Percentiles rank a stretch among this genome's conserved stretches.
Conservation (phyloP, 257 asterid species). For the Solanum chmielewskii region DNA sequence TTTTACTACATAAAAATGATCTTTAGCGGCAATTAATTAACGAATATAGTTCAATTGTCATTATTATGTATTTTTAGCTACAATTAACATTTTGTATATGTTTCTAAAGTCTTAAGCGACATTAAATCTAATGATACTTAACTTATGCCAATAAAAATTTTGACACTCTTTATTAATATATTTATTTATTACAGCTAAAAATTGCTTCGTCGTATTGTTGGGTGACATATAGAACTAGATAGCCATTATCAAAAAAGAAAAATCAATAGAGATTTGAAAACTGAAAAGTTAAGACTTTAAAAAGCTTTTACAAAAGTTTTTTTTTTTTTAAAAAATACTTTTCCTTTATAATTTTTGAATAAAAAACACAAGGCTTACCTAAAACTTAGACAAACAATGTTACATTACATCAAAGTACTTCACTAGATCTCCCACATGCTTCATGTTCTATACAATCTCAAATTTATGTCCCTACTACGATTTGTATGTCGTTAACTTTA, state of each 20-base stretch:
- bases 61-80: too few relatives aligned
- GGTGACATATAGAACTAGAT: neutral
- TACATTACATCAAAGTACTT: neutral
- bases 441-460: constrained; percentile 6
- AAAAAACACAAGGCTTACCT: neutral
- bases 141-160: too few relatives aligned
- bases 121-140: too few relatives aligned
- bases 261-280: neutral
- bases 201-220: too few relatives aligned
- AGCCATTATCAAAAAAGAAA: neutral
- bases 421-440: constrained; percentile 2
- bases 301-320: neutral
- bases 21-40: too few relatives aligned
- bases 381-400: neutral
- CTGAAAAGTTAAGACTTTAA: neutral
- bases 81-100: too few relatives aligned
- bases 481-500: neutral
- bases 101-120: rapidly evolving
- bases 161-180: too few relatives aligned
- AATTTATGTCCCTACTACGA: neutral
- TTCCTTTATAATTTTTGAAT: neutral
- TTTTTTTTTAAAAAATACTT: neutral
- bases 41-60: too few relatives aligned
- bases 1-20: too few relatives aligned
- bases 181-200: too few relatives aligned